phyloP scores from a whole-genome alignment of 305 asterid species.

The Ilex paraguariensis region DNA sequence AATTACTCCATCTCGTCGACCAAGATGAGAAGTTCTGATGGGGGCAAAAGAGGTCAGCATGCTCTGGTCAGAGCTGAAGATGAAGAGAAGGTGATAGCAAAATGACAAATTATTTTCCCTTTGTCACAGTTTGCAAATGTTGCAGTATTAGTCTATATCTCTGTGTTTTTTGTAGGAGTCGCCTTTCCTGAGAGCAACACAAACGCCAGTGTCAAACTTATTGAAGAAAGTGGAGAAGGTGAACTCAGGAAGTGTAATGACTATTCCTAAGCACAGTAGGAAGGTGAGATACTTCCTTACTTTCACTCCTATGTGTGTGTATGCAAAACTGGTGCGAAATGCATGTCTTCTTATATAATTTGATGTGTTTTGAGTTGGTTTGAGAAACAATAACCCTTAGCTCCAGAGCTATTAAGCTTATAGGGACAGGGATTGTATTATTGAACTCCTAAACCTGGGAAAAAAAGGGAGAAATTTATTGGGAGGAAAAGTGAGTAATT shows the following conservation, averaged over 20 bases:
- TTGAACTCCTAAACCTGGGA: too few species aligned
- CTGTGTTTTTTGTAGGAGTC: slow-evolving; percentile 37
- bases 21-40: slow-evolving; percentile 54
- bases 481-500: too few species aligned
- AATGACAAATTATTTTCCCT: slow-evolving; percentile 6
- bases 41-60: slow-evolving; percentile 39
- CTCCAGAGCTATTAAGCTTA: too few species aligned
- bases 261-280: slow-evolving; percentile 73
- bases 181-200: slow-evolving; percentile 43
- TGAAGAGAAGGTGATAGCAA: slow-evolving; percentile 52
- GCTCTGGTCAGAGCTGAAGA: slow-evolving; percentile 37
- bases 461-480: too few species aligned
- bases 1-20: slow-evolving; percentile 46
- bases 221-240: slow-evolving; percentile 64
- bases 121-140: too few species aligned
- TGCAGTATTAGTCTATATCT: slow-evolving; percentile 1
- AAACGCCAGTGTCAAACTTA: slow-evolving; percentile 73
- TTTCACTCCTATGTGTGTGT: too few species aligned
- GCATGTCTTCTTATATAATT: too few species aligned
- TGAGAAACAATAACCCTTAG: too few species aligned
- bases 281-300: slow-evolving; percentile 49
- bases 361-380: too few species aligned
- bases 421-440: too few species aligned
- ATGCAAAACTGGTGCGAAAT: too few species aligned
- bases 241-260: slow-evolving; percentile 38